Evolutionary conservation across 176 grass and related monocot genomes (phyloP), one percentile per base, ranked within the genome.

Genomic region (Zea luxurians): DNA sequence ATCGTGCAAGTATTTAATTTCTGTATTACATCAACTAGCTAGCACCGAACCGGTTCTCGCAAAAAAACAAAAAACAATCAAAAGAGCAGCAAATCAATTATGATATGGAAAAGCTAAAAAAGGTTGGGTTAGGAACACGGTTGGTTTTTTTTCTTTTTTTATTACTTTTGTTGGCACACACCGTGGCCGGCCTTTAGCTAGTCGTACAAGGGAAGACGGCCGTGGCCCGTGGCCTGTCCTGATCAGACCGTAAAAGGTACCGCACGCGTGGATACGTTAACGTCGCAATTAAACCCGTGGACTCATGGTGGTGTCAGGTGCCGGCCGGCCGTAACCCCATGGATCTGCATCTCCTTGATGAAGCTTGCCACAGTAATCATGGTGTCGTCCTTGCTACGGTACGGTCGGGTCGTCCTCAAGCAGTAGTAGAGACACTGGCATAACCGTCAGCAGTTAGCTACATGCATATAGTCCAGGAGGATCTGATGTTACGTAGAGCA

Each of bases 1-100:
- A 48, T 48, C 71, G 76, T 80, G 59, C 81, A 47, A 48, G 53
- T 80, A 80, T 70, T 71, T 65, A 88, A 70, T 83, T 41, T 41
- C 52, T 54, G 7, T 4, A 40, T 40, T 4, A 40, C 10, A 64
- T 78, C 62, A 75, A 53, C 68, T 52, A 41, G 55, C 5, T 27
- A 48, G 43, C 37, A 49, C 35, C 69, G 35, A 37, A 71, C 46
- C 69, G 27, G 48, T 71, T 71, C 69, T 71, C 48, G 12, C 6
- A 71, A 27, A 27, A 27, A 27, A 27, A n/a, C n/a, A n/a, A n/a
- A 70, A 70, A 71, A 48, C n/a, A 21, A 48, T 47, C 11, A 47
- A 13, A 47, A 1, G 2, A 58, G 11, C 9, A 59, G 42, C 10
- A 77, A 77, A 59, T 70, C 50, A 50, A 87, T 62, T 16, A 64